Base-by-base conservation (phyloP, 2,329 filamentous ascomycete genomes). In the Penicillium fuscoglaucum region DNA sequence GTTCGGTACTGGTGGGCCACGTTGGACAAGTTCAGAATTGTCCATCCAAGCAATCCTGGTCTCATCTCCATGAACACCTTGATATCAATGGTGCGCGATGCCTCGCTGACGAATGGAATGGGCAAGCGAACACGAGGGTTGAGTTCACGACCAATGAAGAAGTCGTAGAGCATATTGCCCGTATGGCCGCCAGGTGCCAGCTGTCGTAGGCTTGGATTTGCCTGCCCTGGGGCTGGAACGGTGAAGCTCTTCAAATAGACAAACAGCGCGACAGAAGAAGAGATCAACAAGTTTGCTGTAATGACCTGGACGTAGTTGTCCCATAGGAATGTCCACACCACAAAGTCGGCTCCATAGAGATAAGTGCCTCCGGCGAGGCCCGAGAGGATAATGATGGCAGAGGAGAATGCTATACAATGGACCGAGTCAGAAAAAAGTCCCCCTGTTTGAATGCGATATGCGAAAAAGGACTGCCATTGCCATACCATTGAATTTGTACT, bases 91-190 rank as follows among this genome's bases (percentile, higher is more conserved):
- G 91, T 89, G 13, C 73, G 72, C 19, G 74, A 71, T 21, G 71
- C 66, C 48, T 79, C 76, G 58, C 91, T 91, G 63, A 96, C 82
- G 49, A 96, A 74, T 2, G 92, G 92, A 26, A 96, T 78, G 0
- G 83, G 76, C 28, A 80, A 62, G 21, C 64, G 85, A 59, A 96
- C 76, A 49, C 93, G 90, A 3, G 93, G 93, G 77, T 98, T 98
- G 60, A 98, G 86, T 76, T 98, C 93, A 29, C 93, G 90, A 21
- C 93, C 93, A 64, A 98, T 97, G 78, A 92, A 98, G 87, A 91
- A 98, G 76, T 98, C 93, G 74, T 98, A 97, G 39, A 97, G 77
- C 62, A 91, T 79, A 75, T 96, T 97, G 58, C 92, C 93, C 1
- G 86, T 87, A 70, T 90, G 85, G 17, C 92, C 93, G 44, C 93